Conservation (phyloP, 208 protist genomes). For the Trypanosoma boissoni region DNA sequence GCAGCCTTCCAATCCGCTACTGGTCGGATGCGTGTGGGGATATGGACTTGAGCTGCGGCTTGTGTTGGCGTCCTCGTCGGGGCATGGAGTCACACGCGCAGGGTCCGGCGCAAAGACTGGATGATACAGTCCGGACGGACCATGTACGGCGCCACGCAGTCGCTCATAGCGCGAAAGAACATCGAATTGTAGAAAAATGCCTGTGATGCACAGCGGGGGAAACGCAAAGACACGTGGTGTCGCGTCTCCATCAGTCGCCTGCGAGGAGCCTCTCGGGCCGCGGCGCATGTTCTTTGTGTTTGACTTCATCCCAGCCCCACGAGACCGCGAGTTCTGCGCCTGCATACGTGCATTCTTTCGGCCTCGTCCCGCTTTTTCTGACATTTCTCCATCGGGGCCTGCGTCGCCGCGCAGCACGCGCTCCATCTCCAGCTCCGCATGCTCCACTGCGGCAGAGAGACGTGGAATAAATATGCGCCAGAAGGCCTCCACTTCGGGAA, state of each 20-base stretch:
- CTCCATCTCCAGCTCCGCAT: constrained; percentile 45
- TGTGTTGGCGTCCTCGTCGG: too few species aligned
- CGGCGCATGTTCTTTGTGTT: too few species aligned
- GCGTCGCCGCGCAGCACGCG: constrained; percentile 29
- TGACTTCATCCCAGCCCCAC: too few species aligned
- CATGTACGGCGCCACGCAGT: constrained; percentile 25
- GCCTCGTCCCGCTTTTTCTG: too few species aligned
- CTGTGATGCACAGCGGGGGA: constrained; percentile 63
- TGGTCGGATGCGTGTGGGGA: too few species aligned
- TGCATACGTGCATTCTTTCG: too few species aligned
- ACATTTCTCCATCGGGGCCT: constrained; percentile 19
- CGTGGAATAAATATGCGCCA: constrained; percentile 40
- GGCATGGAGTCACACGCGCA: too few species aligned
- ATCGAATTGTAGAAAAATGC: constrained; percentile 69
- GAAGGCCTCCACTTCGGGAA: constrained; percentile 65
- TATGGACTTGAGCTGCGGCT: too few species aligned
- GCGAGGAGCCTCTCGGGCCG: too few species aligned
- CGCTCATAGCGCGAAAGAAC: constrained; percentile 52
- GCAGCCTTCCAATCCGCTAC: too few species aligned
- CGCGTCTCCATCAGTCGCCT: constrained; percentile 3
- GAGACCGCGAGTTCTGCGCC: too few species aligned
- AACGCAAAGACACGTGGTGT: constrained; percentile 21
- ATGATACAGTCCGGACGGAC: background rate
- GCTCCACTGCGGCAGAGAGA: constrained; percentile 38
- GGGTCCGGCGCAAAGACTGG: background rate